Evolutionary conservation across 75 land plant genomes (phyloP).

Genomic region (Picea glauca): DNA sequence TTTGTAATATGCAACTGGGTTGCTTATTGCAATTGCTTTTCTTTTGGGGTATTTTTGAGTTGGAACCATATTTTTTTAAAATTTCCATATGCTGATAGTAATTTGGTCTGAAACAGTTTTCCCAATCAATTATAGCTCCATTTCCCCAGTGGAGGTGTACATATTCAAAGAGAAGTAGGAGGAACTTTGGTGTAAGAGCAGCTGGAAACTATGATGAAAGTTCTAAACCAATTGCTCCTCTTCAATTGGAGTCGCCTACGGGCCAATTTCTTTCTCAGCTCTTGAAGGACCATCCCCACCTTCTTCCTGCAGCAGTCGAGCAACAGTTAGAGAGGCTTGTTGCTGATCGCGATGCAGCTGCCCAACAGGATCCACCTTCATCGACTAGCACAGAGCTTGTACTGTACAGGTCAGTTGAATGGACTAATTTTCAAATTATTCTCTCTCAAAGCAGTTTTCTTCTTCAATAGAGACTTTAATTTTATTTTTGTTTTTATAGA

Average conservation of each 20-base stretch:
- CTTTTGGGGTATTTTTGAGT: too few relatives aligned
- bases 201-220: conserved; percentile 21
- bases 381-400: conserved; percentile 43
- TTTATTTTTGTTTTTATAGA: conserved; percentile 6
- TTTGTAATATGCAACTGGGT: too few relatives aligned
- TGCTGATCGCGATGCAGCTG: conserved; percentile 41
- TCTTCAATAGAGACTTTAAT: neutral
- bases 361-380: conserved; percentile 24
- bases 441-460: neutral
- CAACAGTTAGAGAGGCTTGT: conserved; percentile 60
- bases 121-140: too few relatives aligned
- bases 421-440: neutral
- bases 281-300: conserved; percentile 54
- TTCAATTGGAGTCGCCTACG: conserved; percentile 54
- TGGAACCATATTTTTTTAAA: too few relatives aligned
- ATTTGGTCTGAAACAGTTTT: too few relatives aligned
- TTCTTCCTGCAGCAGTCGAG: conserved; percentile 61
- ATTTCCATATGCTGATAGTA: too few relatives aligned
- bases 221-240: conserved; percentile 41
- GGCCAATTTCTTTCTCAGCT: conserved; percentile 63
- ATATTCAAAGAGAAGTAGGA: too few relatives aligned
- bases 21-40: too few relatives aligned
- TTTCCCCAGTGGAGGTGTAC: too few relatives aligned
- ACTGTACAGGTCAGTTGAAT: conserved; percentile 42
- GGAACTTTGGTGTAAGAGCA: conserved; percentile 26